phyloP scores from a whole-genome alignment of 495 filamentous ascomycete species.

The Annulohypoxylon maeteangense region DNA sequence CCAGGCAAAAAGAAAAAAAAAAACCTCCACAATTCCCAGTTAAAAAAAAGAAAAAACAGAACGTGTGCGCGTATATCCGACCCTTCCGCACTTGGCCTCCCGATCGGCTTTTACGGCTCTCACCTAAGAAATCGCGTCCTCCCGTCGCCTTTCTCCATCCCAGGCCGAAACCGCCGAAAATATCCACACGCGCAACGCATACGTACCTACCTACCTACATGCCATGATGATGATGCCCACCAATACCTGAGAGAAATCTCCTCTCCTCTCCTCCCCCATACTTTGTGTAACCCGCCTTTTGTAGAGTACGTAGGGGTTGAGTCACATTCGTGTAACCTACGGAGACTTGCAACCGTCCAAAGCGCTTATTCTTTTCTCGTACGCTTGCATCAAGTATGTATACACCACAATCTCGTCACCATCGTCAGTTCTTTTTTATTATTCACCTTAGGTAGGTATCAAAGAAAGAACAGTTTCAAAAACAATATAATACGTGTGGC shows the following conservation, averaged over 20 bases:
- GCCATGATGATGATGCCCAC: too few species aligned
- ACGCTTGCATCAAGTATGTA: not conserved
- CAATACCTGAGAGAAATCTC: not conserved
- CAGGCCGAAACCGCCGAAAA: constrained; percentile 3
- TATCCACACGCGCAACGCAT: not conserved
- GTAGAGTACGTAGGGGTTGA: not conserved
- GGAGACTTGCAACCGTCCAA: not conserved
- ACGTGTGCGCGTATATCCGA: not conserved
- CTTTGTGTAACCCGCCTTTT: constrained; percentile 16
- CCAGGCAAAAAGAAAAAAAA: not conserved
- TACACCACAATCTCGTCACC: not conserved
- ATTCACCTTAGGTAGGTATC: too few species aligned
- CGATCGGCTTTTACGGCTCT: constrained; percentile 27
- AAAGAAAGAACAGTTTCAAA: too few species aligned
- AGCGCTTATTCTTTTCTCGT: constrained; percentile 9
- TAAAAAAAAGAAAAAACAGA: not conserved
- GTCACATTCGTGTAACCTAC: constrained; percentile 33
- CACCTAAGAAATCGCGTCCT: constrained; percentile 31
- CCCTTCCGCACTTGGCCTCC: constrained; percentile 1
- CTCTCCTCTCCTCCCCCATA: constrained; percentile 8
- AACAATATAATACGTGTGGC: constrained; percentile 23
- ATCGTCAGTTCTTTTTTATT: not conserved
- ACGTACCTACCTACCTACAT: not conserved
- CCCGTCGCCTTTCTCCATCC: not conserved
- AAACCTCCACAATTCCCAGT: too few species aligned